Evolutionary conservation across 2,329 filamentous ascomycete genomes (phyloP), one percentile per base, ranked within the genome.

Genomic region (Fusarium sublunatum): DNA sequence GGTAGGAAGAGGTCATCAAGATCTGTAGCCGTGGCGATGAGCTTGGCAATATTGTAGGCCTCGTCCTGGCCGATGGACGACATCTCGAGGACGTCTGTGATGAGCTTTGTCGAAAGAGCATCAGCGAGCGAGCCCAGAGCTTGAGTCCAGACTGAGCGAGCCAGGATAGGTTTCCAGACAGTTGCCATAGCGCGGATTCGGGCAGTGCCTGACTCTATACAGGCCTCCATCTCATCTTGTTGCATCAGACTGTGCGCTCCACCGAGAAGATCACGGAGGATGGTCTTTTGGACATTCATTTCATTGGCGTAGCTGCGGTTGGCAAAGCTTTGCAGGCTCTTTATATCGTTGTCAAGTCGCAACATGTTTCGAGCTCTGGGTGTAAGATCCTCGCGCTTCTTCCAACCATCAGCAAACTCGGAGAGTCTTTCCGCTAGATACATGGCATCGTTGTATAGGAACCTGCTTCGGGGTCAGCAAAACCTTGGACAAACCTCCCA

Each of bases 401-500:
- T 83, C 86, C 86, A 89, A 2, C 74, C 67, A 3, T 73, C 70
- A 0, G 79, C 74, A 52, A 87, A 81, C 2, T 81, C 79, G 3
- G 77, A 74, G 7, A 90, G 68, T 46, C 79, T 79, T 68, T 89
- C 86, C 2, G 86, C 82, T 7, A 91, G 76, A 71, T 89, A 89
- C 65, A 82, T 83, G 34, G 86, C 82, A 69, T 91, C 88, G 58
- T 90, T 91, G 69, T 90, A 90, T 6, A 90, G 78, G 62, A 82
- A 88, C 84, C 85, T 88, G 24, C 6, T 28, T 25, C 4, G 2
- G 13, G 3, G 41, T 70, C 8, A 70, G 65, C 13, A 4, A 43
- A 24, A 39, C 39, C 4, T 3, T 35, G 4, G 4, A 28, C 22
- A 5, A 9, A 1, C 8, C 13, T 12, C 13, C 7, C 6, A 8